Evolutionary conservation across 495 filamentous ascomycete genomes (phyloP), one percentile per base, ranked within the genome.

Genomic region (Aspergillus funiculosus): DNA sequence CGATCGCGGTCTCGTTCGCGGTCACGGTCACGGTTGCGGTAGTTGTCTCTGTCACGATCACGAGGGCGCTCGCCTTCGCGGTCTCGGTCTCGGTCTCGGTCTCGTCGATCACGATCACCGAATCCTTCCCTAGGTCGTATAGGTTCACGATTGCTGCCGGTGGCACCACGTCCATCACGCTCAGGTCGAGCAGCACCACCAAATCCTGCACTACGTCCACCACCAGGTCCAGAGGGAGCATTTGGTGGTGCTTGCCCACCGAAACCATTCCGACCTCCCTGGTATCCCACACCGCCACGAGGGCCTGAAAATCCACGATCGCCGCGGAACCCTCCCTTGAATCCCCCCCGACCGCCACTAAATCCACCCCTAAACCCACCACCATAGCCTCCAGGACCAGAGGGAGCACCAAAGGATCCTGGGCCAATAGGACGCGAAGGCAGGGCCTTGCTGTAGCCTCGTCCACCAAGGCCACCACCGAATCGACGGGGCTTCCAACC

Each of bases 401-500:
- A 70, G 15, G 80, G 80, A 32, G 79, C 73, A 46, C 67, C 72
- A 58, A 80, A 79, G 8, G 63, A 64, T 15, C 74, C 75, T 19
- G 70, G 63, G 2, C 75, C 79, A 50, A 79, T 73, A 11, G 89
- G 90, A 18, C 86, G 78, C n/a, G 80, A 72, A 18, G 85, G 77
- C 50, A 80, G 71, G 6, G 83, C 78, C 64, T 94, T 95, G 24
- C 91, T 96, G 67, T 97, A 96, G 29, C 87, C 85, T 53, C 91
- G 85, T 24, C 89, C 89, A 27, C 94, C 92, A 10, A 95, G 76
- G 21, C 94, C 94, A 54, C 92, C 92, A 43, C 91, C 92, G 31
- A 91, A 84, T 26, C 92, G 87, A 40, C 86, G 81, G 43, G 92
- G 92, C 60, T 86, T 87, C 92, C 92, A 98, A 35, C 86, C 89